These are phyloP conservation scores for Aurantiochytrium sp. DNA, from an alignment of 108 stramenopile species.

Conservation along the genomic window DNA sequence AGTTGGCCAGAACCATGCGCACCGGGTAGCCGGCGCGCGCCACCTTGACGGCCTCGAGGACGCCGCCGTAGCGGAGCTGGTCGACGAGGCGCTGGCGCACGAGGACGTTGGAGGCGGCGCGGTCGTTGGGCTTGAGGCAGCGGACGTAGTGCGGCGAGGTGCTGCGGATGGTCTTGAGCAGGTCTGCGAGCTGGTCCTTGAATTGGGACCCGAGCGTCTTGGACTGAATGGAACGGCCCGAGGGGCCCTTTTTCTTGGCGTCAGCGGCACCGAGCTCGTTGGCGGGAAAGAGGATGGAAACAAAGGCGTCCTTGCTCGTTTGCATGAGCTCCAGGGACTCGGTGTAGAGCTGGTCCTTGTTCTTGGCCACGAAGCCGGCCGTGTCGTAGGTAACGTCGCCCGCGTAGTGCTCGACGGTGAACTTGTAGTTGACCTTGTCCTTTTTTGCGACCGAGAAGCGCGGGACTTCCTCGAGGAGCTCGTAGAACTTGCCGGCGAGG, in stretches of 20 bases:
- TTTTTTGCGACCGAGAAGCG: constrained; percentile 56
- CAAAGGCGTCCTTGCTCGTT: constrained; percentile 68
- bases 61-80: constrained; percentile 95
- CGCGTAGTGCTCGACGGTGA: constrained; percentile 89
- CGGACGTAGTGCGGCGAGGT: constrained; percentile 99
- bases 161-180: constrained; percentile 72
- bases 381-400: constrained; percentile 84
- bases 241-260: background rate
- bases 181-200: constrained; percentile 51
- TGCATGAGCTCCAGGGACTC: constrained; percentile 81
- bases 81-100: constrained; percentile 78
- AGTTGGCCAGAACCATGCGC: constrained; percentile 77
- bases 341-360: constrained; percentile 89
- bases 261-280: background rate
- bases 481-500: constrained; percentile 39
- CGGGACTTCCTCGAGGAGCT: constrained; percentile 54
- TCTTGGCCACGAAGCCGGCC: constrained; percentile 92
- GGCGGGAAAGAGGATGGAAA: constrained; percentile 68
- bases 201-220: constrained; percentile 83
- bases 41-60: constrained; percentile 97
- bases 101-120: constrained; percentile 68
- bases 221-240: background rate
- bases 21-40: constrained; percentile 97
- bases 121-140: constrained; percentile 95
- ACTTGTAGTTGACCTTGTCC: constrained; percentile 71